Evolutionary conservation across 2,329 filamentous ascomycete genomes (phyloP), one percentile per base, ranked within the genome.

Genomic region (Aspergillus sp.): DNA sequence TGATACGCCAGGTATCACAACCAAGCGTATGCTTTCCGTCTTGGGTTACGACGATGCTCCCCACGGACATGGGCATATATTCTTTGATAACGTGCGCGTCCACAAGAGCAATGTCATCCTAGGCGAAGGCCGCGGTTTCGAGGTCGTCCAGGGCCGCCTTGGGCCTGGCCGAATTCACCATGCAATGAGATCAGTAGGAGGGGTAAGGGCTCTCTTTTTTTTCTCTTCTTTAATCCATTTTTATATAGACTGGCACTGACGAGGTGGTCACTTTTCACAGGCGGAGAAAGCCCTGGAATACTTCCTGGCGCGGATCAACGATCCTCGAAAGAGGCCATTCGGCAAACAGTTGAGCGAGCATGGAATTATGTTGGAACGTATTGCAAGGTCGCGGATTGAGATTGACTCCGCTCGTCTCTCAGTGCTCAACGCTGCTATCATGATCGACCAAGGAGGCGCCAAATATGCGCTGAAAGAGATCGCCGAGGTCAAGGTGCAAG

Each of bases 31-130:
- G 90, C 82, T 99, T 54, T 89, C 84, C 48, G 93, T 98, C 62
- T 96, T 96, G 76, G 95, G 95, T 57, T 98, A 92, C 78, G 95
- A 98, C 74, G 93, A 99, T 68, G 95, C 95, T 15, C 95, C 95
- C 2, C 95, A 98, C 75, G 95, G 95, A 55, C 95, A 99, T 78
- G 95, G 92, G 42, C 93, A 99, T 76, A 86, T 98, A 71, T 85
- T 81, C 34, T 98, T 98, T 79, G 82, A 87, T 57, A 89, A 98
- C 72, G 95, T 98, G 61, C 89, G 93, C 58, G 90, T 99, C 0
- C 93, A 93, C 6, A 86, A 82, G 30, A 79, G 80, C 68, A 95
- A 91, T 79, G 88, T 99, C 70, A 89, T 97, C 11, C 88, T 99
- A 3, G 93, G 95, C 60, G 90, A 95, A 74, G 95, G 95, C 63